Conservation (phyloP, 768 basidiomycete species). For the Psilocybe tampanensis region DNA sequence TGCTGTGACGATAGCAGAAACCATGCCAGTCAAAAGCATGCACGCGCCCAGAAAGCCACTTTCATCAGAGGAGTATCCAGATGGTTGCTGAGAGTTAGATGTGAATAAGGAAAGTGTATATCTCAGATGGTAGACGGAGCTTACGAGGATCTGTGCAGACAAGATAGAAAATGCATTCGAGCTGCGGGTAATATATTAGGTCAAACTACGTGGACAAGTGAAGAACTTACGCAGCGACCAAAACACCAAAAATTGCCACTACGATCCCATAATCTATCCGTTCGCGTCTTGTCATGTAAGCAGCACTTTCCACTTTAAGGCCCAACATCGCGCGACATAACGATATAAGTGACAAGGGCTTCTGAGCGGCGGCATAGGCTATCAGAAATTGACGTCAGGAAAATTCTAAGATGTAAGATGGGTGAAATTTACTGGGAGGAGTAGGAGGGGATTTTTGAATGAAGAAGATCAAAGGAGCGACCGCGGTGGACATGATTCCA, state of each 20-base stretch:
- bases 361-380: conserved; percentile 69
- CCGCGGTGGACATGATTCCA: conserved; percentile 69
- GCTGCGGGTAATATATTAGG: conserved; percentile 30
- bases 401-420: background rate
- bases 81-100: conserved; percentile 54
- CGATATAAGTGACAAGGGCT: conserved; percentile 53
- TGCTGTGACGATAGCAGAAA: conserved; percentile 66
- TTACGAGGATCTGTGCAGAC: conserved; percentile 68
- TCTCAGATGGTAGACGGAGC: conserved; percentile 18
- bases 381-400: conserved; percentile 10
- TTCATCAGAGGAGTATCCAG: conserved; percentile 67
- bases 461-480: conserved; percentile 58
- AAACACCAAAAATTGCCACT: conserved; percentile 58
- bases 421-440: conserved; percentile 63
- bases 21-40: conserved; percentile 69
- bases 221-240: conserved; percentile 59
- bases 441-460: conserved; percentile 66
- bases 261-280: conserved; percentile 72
- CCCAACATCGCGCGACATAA: conserved; percentile 59
- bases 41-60: conserved; percentile 72
- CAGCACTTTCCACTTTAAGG: conserved; percentile 37
- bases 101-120: background rate
- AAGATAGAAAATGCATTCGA: conserved; percentile 67
- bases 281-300: conserved; percentile 65
- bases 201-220: background rate